Base-by-base conservation (phyloP, 768 basidiomycete species). In the Macrolepiota dolichaula region DNA sequence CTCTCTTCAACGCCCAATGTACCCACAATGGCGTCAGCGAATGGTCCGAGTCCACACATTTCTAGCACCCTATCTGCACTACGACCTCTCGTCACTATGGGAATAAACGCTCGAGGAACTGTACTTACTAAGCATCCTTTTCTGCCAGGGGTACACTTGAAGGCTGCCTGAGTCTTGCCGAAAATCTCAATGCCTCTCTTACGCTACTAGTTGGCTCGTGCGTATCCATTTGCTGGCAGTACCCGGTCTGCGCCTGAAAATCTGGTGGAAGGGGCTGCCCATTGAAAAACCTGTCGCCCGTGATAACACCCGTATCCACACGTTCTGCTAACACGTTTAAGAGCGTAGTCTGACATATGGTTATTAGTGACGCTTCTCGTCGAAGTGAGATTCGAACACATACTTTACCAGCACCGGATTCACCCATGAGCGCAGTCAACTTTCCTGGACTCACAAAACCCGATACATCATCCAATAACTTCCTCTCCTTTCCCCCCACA, bases 141-240 rank as follows among this genome's bases (percentile, higher is more conserved):
- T 94, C 92, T 0, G 75, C 75, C 19, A 79, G 66, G 0, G 90
- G 76, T 2, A 92, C 86, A 0, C 79, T 77, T 1, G 78, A 69
- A 0, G 91, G 91, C 69, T 94, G 93, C 36, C 92, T 87, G 36
- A 94, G 76, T 55, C 81, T 84, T 2, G 92, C 93, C 1, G 92
- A 94, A 73, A 92, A 89, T 42, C 84, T 73, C 9, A 95, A 76
- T 0, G 92, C 91, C 68, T 95, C 91, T 27, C 90, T 83, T 13
- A 95, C 92, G 6, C 91, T 94, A 1, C 85, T 74, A 7, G 86
- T 85, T 25, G 85, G 81, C 19, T 89, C 79, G 73, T 95, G 94
- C 0, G 86, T 88, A 65, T 93, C 92, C 79, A 84, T 84, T 69
- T 96, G 94, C 68, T 96, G 92, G 61, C 88, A 91, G 67, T 94